These are phyloP conservation scores for Solanum sejunctum DNA, from an alignment of 257 asterid species.

Conservation along the genomic window DNA sequence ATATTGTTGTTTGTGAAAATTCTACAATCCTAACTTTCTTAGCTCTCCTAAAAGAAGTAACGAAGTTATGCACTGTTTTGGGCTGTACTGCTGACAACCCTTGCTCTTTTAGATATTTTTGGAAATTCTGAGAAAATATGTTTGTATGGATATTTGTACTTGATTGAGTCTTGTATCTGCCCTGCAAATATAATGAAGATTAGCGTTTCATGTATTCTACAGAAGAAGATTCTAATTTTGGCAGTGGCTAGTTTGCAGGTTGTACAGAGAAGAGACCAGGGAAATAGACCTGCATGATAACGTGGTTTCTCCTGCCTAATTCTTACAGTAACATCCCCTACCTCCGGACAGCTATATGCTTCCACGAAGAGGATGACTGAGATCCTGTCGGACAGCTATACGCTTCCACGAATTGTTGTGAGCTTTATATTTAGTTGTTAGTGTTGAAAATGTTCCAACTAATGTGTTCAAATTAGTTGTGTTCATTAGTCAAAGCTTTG, in stretches of 20 bases:
- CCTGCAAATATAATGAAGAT: background rate
- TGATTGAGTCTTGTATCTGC: background rate
- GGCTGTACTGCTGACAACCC: background rate
- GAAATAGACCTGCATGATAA: background rate
- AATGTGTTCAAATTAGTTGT: background rate
- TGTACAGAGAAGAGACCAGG: slow-evolving; percentile 1
- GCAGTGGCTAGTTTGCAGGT: background rate
- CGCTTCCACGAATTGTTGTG: background rate
- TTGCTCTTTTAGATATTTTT: background rate
- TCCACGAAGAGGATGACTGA: background rate
- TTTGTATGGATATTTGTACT: background rate
- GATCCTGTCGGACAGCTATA: background rate
- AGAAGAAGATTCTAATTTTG: background rate
- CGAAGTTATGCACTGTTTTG: background rate
- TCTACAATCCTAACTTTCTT: background rate
- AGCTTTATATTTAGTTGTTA: background rate
- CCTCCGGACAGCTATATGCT: background rate
- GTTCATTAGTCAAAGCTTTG: background rate
- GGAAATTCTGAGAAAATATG: background rate
- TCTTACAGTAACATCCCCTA: background rate
- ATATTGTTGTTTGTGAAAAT: no score
- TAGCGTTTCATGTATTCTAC: background rate
- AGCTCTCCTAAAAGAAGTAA: background rate
- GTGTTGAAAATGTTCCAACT: background rate
- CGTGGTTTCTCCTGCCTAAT: background rate